Base-by-base conservation (phyloP, 768 basidiomycete genomes). In the Pulveroboletus ravenelii region DNA sequence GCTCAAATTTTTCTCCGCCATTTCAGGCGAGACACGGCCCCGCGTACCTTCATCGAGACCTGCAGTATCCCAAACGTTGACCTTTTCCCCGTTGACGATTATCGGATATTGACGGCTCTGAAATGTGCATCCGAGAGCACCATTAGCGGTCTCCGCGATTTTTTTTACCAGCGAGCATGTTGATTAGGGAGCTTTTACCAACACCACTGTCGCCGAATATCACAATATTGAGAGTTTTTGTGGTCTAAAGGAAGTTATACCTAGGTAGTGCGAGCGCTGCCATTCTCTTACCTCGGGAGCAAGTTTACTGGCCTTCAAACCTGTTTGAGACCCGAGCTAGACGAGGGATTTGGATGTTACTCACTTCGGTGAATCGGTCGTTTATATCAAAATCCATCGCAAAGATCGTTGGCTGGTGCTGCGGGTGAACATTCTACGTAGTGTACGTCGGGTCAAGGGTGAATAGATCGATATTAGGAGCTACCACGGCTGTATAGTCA, bases 131-230 rank as follows among this genome's bases (percentile, higher is more conserved):
- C 74, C 70, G 0, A 51, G 48, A 7, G 58, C 67, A 9, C 62
- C 55, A 36, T 55, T 62, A 6, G 72, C 72, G 4, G 65, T 65
- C 6, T 49, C 29, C 1, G 74, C 74, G 1, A 48, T 51, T 10
- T 65, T n/a, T 52, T 5, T 41, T 14, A 25, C 66, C 68, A 27
- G 58, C 58, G 17, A 77, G 53, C 69, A 77, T 66, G 58, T 76
- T 77, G 42, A 77, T 58, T 2, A 77, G 52, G 3, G 72, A 72
- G 50, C 75, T 77, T 56, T 77, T 77, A 12, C 71, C 70, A 3
- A 69, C 53, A 14, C 75, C 75, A 3, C 68, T 67, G 39, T 75
- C 73, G 1, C 76, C 75, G 37, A 76, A 77, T 18, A 76, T 40
- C 14, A 76, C 62, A n/a, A 76, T 44, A 45, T 76, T 76, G 20